Evolutionary conservation across 2,329 filamentous ascomycete genomes (phyloP).

Genomic region (Alternaria rosae): DNA sequence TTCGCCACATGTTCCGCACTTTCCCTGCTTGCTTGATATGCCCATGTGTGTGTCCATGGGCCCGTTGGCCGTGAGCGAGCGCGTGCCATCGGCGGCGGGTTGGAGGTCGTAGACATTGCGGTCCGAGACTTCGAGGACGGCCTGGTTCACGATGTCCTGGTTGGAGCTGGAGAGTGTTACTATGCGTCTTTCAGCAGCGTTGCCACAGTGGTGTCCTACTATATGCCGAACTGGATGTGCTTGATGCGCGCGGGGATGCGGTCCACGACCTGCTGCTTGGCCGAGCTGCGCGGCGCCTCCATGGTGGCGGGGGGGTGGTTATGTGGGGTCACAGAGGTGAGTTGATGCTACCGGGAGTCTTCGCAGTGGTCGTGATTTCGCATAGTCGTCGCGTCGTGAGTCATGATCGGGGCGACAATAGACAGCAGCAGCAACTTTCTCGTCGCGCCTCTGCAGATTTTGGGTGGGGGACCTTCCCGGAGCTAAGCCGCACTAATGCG

Average conservation of each 20-base stretch:
- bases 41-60: slow-evolving; percentile 89
- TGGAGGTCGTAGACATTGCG: slow-evolving; percentile 91
- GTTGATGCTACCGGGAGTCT: slow-evolving; percentile 2
- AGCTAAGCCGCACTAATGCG: slow-evolving; percentile 6
- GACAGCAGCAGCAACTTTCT: slow-evolving; percentile 9
- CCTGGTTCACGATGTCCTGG: slow-evolving; percentile 94
- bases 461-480: slow-evolving; percentile 29
- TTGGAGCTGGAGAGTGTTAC: slow-evolving; percentile 68
- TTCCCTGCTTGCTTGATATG: slow-evolving; percentile 81
- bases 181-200: neutral
- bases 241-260: slow-evolving; percentile 89
- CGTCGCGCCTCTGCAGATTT: slow-evolving; percentile 30
- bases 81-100: slow-evolving; percentile 62
- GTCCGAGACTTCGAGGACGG: slow-evolving; percentile 93
- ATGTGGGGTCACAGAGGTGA: neutral
- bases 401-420: slow-evolving; percentile 22
- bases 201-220: slow-evolving; percentile 59
- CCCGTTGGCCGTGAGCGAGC: slow-evolving; percentile 79
- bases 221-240: slow-evolving; percentile 91
- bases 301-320: slow-evolving; percentile 19
- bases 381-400: slow-evolving; percentile 34
- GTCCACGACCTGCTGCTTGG: slow-evolving; percentile 91
- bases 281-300: slow-evolving; percentile 38
- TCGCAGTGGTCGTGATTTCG: slow-evolving; percentile 16
- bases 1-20: slow-evolving; percentile 84